Conservation (phyloP, 2,329 filamentous ascomycete species). For the Claviceps africana region DNA sequence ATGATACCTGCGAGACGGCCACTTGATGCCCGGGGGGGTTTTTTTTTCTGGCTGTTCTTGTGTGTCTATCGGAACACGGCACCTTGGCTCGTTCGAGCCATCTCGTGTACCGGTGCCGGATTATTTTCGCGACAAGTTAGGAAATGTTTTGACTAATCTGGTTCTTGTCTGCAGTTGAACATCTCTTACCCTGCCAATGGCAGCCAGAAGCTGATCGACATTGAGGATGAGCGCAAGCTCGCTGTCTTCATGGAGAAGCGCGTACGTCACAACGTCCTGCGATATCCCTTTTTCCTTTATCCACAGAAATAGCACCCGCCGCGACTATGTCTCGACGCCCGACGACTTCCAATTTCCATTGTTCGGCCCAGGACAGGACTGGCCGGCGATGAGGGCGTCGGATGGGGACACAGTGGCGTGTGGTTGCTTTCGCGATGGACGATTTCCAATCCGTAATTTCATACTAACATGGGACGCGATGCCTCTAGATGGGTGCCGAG, state of each 20-base stretch:
- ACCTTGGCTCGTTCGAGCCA: background rate
- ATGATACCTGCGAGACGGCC: background rate
- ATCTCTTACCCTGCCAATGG: slow-evolving; percentile 92
- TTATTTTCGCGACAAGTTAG: background rate
- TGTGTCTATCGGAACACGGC: background rate
- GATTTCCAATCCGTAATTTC: background rate
- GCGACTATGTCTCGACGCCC: background rate
- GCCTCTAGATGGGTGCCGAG: slow-evolving; percentile 65
- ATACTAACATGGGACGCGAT: slow-evolving; percentile 18
- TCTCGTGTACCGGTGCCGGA: background rate
- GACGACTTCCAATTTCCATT: background rate
- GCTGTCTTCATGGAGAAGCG: slow-evolving; percentile 98
- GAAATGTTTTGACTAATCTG: slow-evolving; percentile 19
- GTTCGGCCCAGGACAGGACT: background rate
- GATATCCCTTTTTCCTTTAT: background rate
- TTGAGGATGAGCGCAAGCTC: slow-evolving; percentile 99
- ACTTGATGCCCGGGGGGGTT: background rate
- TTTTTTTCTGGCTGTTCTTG: too few relatives aligned
- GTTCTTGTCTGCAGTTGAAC: slow-evolving; percentile 37
- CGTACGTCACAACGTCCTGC: slow-evolving; percentile 38
- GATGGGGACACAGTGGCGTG: background rate
- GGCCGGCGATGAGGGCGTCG: background rate
- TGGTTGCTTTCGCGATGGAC: background rate
- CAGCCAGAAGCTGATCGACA: slow-evolving; percentile 97
- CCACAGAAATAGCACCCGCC: background rate